Percentiles rank a stretch among this genome's conserved stretches.
These are phyloP conservation scores for Trichoderma cornu-damae DNA, from an alignment of 2,329 filamentous ascomycete genomes.

Conservation along the genomic window DNA sequence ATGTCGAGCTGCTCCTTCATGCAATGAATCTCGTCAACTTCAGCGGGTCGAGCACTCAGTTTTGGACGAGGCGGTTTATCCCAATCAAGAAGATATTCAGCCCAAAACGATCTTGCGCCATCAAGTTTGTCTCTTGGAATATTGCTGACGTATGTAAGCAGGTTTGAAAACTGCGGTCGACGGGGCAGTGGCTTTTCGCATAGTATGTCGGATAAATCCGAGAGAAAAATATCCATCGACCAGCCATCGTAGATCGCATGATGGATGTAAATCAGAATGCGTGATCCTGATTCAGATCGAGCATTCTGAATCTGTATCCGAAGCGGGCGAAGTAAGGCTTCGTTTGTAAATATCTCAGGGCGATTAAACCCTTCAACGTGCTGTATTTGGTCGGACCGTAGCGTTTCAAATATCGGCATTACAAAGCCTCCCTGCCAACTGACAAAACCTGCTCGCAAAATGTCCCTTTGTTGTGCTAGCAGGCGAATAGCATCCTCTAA, in stretches of 20 bases:
- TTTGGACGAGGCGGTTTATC: slow-evolving; percentile 54
- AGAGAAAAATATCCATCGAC: slow-evolving; percentile 71
- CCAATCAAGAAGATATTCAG: slow-evolving; percentile 55
- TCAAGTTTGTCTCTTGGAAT: slow-evolving; percentile 29
- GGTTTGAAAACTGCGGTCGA: slow-evolving; percentile 55
- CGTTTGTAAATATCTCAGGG: slow-evolving; percentile 36
- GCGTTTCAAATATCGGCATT: slow-evolving; percentile 53
- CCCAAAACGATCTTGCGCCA: slow-evolving; percentile 61
- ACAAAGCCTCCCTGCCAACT: slow-evolving; percentile 39
- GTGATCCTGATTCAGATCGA: slow-evolving; percentile 22
- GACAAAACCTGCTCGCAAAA: slow-evolving; percentile 70
- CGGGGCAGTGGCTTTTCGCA: slow-evolving; percentile 23
- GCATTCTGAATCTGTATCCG: slow-evolving; percentile 48
- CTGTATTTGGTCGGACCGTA: slow-evolving; percentile 42
- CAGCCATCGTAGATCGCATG: slow-evolving; percentile 92
- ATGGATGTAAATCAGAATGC: slow-evolving; percentile 58
- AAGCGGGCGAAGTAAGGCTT: slow-evolving; percentile 52
- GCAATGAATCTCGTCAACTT: slow-evolving; percentile 19
- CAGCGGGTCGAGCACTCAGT: slow-evolving; percentile 29
- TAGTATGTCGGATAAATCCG: slow-evolving; percentile 57
- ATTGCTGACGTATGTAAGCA: slow-evolving; percentile 49
- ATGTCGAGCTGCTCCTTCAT: slow-evolving; percentile 21
- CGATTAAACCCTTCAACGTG: slow-evolving; percentile 36
- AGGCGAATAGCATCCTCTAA: slow-evolving; percentile 46
- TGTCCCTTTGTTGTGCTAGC: slow-evolving; percentile 53